Evolutionary conservation across 805 yeast species (phyloP).

Genomic region (Cyberlindnera sargentensis): DNA sequence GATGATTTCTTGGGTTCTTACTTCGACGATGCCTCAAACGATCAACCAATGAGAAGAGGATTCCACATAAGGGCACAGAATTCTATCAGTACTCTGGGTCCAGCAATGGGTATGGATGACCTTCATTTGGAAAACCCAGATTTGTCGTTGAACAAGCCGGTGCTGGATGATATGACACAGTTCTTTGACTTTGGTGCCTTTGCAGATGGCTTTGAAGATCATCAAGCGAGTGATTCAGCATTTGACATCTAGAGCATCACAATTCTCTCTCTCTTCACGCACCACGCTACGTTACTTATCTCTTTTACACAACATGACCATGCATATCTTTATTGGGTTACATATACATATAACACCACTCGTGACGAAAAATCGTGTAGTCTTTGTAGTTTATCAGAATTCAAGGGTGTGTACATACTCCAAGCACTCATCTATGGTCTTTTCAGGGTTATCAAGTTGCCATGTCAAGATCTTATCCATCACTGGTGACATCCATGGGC

Average conservation of each 20-base stretch:
- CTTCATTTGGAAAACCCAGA: not conserved
- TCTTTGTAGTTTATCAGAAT: no score
- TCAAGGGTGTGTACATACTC: no score
- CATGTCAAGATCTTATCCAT: constrained; percentile 53
- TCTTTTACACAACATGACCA: no score
- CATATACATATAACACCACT: no score
- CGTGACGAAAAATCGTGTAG: no score
- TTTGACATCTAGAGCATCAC: no score
- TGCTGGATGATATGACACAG: constrained; percentile 9
- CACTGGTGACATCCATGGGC: constrained; percentile 74
- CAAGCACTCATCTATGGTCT: constrained; percentile 47
- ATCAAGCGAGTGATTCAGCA: not conserved
- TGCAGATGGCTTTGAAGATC: constrained; percentile 7
- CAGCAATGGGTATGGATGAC: constrained; percentile 14
- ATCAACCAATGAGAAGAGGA: constrained; percentile 3
- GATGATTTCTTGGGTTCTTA: constrained; percentile 13
- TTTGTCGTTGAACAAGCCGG: not conserved
- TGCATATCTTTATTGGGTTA: no score
- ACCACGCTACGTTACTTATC: no score
- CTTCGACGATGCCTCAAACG: constrained; percentile 15
- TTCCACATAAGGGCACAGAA: constrained; percentile 10
- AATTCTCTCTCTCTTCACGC: no score
- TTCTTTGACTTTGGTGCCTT: constrained; percentile 22
- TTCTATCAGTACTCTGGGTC: constrained; percentile 18
- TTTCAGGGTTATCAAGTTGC: constrained; percentile 72